These are phyloP conservation scores for Citrus reticulata DNA, from an alignment of 345 rosid species.

Conservation along the genomic window DNA sequence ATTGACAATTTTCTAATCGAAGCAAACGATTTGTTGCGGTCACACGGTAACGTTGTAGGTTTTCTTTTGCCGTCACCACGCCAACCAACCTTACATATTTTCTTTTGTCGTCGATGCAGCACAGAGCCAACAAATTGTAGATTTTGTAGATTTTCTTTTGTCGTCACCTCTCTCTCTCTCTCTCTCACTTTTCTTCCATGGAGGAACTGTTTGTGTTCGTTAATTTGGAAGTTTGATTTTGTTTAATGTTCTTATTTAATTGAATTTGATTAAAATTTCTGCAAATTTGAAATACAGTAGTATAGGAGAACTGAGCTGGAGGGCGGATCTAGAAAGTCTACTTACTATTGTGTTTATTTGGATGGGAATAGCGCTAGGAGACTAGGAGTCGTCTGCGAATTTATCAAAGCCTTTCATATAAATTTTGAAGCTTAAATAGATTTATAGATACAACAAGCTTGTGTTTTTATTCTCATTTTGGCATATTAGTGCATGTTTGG, in stretches of 20 bases:
- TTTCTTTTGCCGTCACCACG: too few relatives aligned
- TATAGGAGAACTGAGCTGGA: neutral
- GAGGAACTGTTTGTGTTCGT: neutral
- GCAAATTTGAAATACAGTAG: neutral
- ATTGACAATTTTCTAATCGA: fast-evolving
- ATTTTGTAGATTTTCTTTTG: too few relatives aligned
- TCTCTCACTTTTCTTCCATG: neutral
- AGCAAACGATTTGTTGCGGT: too few relatives aligned
- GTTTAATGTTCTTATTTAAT: neutral
- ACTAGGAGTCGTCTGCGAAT: neutral
- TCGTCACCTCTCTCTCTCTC: too few relatives aligned
- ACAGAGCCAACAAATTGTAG: too few relatives aligned
- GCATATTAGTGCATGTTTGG: neutral
- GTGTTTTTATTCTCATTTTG: neutral
- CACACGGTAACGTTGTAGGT: too few relatives aligned
- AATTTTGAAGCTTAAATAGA: neutral
- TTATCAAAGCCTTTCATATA: too few relatives aligned
- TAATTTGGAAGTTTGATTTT: too few relatives aligned
- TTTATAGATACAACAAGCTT: neutral
- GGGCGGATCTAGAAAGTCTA: neutral
- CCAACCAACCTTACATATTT: too few relatives aligned
- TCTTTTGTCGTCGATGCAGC: too few relatives aligned
- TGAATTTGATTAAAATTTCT: too few relatives aligned
- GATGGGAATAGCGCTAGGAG: neutral
- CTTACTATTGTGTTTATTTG: neutral